These are phyloP conservation scores for Fusarium albidum DNA, from an alignment of 2,329 filamentous ascomycete genomes.

Conservation along the genomic window DNA sequence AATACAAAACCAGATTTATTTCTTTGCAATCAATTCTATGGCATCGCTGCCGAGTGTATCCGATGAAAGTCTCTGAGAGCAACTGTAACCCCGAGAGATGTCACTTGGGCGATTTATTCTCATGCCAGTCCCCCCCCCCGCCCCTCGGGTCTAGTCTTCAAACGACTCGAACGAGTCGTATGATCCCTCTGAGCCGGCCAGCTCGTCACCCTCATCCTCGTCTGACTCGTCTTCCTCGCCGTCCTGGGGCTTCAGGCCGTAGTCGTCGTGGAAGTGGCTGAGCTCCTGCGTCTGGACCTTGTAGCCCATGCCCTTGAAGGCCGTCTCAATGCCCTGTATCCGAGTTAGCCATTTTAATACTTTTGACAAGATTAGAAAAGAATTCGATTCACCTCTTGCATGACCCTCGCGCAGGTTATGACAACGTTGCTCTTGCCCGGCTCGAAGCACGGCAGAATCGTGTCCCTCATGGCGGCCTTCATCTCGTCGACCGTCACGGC, in stretches of 20 bases:
- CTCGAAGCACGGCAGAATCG: conserved; percentile 82
- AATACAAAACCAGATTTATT: conserved; percentile 27
- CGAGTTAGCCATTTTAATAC: conserved; percentile 20
- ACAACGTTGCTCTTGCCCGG: conserved; percentile 84
- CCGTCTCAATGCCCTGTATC: conserved; percentile 74
- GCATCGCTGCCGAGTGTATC: conserved; percentile 29
- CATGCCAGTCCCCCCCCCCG: background rate
- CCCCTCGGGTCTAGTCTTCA: conserved; percentile 41
- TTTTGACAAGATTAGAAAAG: background rate
- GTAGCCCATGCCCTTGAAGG: conserved; percentile 80
- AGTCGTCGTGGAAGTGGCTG: conserved; percentile 86
- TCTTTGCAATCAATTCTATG: conserved; percentile 20
- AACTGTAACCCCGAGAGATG: background rate
- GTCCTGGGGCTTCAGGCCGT: conserved; percentile 77
- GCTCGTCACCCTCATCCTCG: conserved; percentile 51
- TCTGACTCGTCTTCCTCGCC: conserved; percentile 64
- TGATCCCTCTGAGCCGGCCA: conserved; percentile 42
- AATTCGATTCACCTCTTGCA: conserved; percentile 75
- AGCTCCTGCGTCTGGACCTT: conserved; percentile 77
- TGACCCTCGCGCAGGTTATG: conserved; percentile 84
- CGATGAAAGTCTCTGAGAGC: too few relatives aligned
- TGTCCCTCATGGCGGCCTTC: conserved; percentile 73
- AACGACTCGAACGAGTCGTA: conserved; percentile 42
- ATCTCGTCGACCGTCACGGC: conserved; percentile 81
- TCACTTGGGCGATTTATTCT: conserved; percentile 10